phyloP scores from a whole-genome alignment of 345 rosid genomes.

The Zanthoxylum bungeanum region DNA sequence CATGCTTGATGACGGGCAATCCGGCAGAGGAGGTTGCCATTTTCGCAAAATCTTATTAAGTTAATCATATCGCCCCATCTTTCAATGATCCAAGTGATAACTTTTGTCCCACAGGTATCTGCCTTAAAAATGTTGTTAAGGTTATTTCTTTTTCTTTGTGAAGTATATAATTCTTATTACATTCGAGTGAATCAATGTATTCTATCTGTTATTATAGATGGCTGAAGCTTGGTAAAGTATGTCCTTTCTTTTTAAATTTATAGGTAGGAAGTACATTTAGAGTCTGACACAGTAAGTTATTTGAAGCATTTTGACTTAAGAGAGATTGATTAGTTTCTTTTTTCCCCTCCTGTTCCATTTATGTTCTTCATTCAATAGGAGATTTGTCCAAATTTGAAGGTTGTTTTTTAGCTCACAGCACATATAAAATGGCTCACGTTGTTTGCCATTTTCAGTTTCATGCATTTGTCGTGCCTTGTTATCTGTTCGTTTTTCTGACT shows the following conservation, averaged over 20 bases:
- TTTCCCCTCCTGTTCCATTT: no score
- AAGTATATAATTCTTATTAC: not conserved
- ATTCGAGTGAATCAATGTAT: not conserved
- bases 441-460: no score
- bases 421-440: no score
- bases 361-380: no score
- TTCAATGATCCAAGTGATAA: not conserved
- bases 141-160: not conserved
- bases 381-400: no score
- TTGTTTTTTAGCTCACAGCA: no score
- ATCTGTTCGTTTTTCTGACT: not conserved
- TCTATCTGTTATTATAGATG: not conserved
- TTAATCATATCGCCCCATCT: not conserved
- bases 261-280: no score
- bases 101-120: not conserved
- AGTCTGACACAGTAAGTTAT: no score
- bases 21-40: constrained; percentile 81
- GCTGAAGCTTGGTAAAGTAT: not conserved
- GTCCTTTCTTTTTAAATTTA: no score
- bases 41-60: constrained; percentile 81
- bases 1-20: constrained; percentile 84
- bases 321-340: no score
- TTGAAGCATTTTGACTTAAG: no score
- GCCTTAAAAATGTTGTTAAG: not conserved
- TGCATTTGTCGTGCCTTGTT: no score